Evolutionary conservation across 768 basidiomycete genomes (phyloP).

Genomic region (Clitopilus hobsonii): DNA sequence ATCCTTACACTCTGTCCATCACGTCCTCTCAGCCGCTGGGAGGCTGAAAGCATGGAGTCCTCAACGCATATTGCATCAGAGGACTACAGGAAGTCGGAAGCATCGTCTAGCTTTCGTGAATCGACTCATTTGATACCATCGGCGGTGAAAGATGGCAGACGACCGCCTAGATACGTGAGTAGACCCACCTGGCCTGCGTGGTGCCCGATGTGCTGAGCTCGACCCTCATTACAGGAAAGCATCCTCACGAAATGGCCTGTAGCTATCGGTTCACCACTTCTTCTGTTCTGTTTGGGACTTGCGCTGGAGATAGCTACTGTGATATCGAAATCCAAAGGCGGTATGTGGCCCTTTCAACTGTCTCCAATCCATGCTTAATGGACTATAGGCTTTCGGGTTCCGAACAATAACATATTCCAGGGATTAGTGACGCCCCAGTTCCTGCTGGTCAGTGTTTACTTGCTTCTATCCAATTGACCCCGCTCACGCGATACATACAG

Average conservation of each 20-base stretch:
- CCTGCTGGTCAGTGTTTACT: constrained; percentile 17
- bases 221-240: constrained; percentile 23
- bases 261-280: constrained; percentile 30
- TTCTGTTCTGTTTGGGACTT: constrained; percentile 43
- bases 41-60: background rate
- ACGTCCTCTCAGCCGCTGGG: background rate
- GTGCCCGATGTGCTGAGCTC: background rate
- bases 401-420: constrained; percentile 41
- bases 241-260: constrained; percentile 28
- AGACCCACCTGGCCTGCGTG: background rate
- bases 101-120: constrained; percentile 28
- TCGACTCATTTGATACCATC: constrained; percentile 48
- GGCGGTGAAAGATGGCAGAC: constrained; percentile 25
- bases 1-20: background rate
- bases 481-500: no score
- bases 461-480: background rate
- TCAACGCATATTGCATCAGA: background rate
- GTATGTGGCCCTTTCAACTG: constrained; percentile 23
- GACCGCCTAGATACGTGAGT: constrained; percentile 41
- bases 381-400: constrained; percentile 49
- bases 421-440: constrained; percentile 41
- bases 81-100: constrained; percentile 15
- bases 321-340: constrained; percentile 36
- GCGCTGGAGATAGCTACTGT: constrained; percentile 41
- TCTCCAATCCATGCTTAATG: constrained; percentile 1